Conservation (phyloP, 2,329 filamentous ascomycete genomes). For the Penicillium sp. region DNA sequence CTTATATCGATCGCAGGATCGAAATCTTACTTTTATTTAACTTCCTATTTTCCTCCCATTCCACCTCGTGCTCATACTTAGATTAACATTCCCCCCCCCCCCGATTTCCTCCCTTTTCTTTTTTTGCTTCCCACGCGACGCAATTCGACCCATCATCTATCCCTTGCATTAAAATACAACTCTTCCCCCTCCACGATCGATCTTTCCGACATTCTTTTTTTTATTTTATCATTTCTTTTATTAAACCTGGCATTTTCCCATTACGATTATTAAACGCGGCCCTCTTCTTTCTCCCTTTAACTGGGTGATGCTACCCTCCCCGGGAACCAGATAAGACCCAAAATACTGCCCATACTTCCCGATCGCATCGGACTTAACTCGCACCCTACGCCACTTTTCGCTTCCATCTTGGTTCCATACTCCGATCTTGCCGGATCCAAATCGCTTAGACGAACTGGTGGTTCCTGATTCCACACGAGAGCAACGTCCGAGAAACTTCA, state of each 20-base stretch:
- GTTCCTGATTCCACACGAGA: neutral
- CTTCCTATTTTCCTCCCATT: conserved; percentile 3
- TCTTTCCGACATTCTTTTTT: conserved; percentile 10
- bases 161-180: conserved; percentile 25
- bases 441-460: neutral
- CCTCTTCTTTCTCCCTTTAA: no score
- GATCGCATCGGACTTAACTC: conserved; percentile 15
- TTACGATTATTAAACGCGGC: neutral
- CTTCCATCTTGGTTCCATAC: neutral
- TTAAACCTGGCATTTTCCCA: neutral
- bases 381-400: neutral
- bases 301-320: neutral
- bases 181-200: conserved; percentile 19
- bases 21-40: conserved; percentile 19
- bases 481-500: neutral
- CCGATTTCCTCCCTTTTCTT: conserved; percentile 8
- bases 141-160: conserved; percentile 32
- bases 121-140: conserved; percentile 32
- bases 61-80: conserved; percentile 21
- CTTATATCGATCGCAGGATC: conserved; percentile 15
- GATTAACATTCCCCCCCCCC: conserved; percentile 21
- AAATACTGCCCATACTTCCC: conserved; percentile 3
- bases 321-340: conserved; percentile 2
- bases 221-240: neutral
- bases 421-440: neutral